These are phyloP conservation scores for Combretum micranthum DNA, from an alignment of 345 rosid species.

Conservation along the genomic window DNA sequence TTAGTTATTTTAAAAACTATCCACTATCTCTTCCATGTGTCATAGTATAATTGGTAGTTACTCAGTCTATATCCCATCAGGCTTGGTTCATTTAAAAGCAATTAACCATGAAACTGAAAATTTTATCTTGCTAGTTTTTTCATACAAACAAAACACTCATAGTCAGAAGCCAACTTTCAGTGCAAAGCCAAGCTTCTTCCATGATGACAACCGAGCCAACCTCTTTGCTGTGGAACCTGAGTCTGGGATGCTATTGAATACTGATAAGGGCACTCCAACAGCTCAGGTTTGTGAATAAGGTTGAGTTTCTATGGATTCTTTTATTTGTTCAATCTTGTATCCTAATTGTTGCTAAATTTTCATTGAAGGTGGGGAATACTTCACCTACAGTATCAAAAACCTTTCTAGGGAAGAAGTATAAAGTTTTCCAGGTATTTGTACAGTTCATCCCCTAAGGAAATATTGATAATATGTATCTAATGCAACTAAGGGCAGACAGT, in stretches of 20 bases:
- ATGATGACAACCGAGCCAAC: constrained; percentile 64
- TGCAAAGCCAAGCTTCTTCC: constrained; percentile 87
- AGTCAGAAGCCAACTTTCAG: constrained; percentile 19
- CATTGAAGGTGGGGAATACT: constrained; percentile 44
- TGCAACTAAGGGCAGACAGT: background rate
- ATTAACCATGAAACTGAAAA: no score
- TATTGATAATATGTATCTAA: background rate
- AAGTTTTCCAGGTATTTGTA: constrained; percentile 51
- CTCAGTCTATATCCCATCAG: no score
- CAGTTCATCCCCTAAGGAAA: background rate
- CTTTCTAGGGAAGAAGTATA: constrained; percentile 31
- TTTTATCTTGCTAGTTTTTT: no score
- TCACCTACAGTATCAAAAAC: constrained; percentile 28
- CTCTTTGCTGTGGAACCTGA: constrained; percentile 72
- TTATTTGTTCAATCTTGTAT: background rate
- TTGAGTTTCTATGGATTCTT: background rate
- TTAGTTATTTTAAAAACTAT: no score
- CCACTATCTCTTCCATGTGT: no score
- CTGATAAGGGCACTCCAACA: constrained; percentile 80
- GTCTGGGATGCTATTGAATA: constrained; percentile 70
- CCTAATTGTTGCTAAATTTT: background rate
- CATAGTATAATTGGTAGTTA: no score
- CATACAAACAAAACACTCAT: background rate
- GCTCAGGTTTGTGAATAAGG: constrained; percentile 44
- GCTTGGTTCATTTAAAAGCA: no score